phyloP scores from a whole-genome alignment of 352 stramenopile species.

The Phytophthora macrochlamydospora region DNA sequence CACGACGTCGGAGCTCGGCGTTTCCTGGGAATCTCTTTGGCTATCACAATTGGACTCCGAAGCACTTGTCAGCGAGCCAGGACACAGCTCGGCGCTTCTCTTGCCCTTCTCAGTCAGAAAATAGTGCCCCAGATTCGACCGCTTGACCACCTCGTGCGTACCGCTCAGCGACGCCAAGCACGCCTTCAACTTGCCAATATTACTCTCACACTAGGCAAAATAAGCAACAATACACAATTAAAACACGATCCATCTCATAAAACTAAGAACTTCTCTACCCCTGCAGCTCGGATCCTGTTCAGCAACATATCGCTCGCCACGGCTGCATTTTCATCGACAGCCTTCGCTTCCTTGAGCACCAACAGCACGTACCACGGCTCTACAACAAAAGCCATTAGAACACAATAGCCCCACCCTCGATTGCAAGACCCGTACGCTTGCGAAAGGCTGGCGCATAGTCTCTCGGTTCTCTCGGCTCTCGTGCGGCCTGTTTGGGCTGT shows the following conservation, averaged over 20 bases:
- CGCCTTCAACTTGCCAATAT: constrained; percentile 50
- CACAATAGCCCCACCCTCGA: neutral
- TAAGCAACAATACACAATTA: too few species aligned
- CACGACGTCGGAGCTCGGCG: constrained; percentile 21
- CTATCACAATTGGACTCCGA: neutral
- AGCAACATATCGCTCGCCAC: constrained; percentile 50
- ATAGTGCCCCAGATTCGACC: constrained; percentile 42
- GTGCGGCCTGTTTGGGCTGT: constrained; percentile 5
- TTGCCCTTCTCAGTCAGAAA: constrained; percentile 66
- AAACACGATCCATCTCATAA: too few species aligned
- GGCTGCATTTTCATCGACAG: constrained; percentile 37
- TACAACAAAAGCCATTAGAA: constrained; percentile 19
- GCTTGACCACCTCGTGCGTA: constrained; percentile 64
- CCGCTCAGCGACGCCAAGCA: constrained; percentile 60
- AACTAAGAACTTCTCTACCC: constrained; percentile 29
- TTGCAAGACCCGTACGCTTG: constrained; percentile 56
- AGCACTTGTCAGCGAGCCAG: constrained; percentile 27
- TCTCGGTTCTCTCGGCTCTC: constrained; percentile 1
- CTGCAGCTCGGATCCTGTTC: constrained; percentile 49
- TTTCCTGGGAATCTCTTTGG: too few species aligned
- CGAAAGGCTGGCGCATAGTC: constrained; percentile 59
- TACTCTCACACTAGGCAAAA: constrained; percentile 58
- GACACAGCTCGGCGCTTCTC: constrained; percentile 55
- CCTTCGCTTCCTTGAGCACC: constrained; percentile 45
- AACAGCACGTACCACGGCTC: constrained; percentile 83